These are phyloP conservation scores for Citrus sinensis DNA, from an alignment of 345 rosid species.

Conservation along the genomic window DVS_A1.0 CM039163.1:34252001-34252500, in stretches of 20 bases:
- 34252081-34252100: neutral
- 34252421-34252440: no score
- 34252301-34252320: neutral
- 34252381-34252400: fast-evolving
- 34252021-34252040: neutral
- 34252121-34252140: neutral
- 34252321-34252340: no score
- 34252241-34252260: fast-evolving
- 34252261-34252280: neutral
- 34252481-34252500: no score
- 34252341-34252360: fast-evolving
- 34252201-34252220: neutral
- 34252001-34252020: neutral
- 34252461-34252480: no score
- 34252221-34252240: neutral
- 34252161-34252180: conserved; percentile 22
- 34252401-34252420: no score
- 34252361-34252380: fast-evolving
- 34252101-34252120: neutral
- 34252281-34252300: no score
- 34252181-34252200: conserved; percentile 30
- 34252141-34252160: conserved; percentile 8
- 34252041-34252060: no score
- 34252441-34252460: no score
- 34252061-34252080: no score